Evolutionary conservation across 805 yeast genomes (phyloP).

Genomic region (Martiniozyma abietophila): DNA sequence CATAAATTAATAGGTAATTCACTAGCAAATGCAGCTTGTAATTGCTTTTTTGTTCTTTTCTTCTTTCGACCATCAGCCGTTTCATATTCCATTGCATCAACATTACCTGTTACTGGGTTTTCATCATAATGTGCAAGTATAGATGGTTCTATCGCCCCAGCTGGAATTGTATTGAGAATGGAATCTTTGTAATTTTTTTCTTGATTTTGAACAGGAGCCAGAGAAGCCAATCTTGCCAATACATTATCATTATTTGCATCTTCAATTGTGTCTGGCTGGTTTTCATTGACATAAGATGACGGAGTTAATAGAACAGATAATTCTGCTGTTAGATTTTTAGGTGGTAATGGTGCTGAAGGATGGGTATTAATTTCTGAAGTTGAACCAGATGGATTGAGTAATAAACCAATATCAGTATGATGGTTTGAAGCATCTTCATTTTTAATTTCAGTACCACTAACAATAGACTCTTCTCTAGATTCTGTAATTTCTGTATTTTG

Average conservation of each 20-base stretch:
- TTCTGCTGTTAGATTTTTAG: too few relatives aligned
- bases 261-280: too few relatives aligned
- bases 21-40: conserved; percentile 4
- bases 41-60: conserved; percentile 15
- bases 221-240: conserved; percentile 3
- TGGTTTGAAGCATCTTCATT: too few relatives aligned
- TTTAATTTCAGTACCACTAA: background rate
- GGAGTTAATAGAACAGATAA: too few relatives aligned
- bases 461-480: background rate
- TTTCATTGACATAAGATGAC: too few relatives aligned
- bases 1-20: conserved; percentile 17
- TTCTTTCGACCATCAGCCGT: conserved; percentile 9
- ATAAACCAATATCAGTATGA: too few relatives aligned
- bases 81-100: too few relatives aligned
- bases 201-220: background rate
- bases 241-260: conserved; percentile 1
- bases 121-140: conserved; percentile 4
- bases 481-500: background rate
- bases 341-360: too few relatives aligned
- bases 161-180: conserved; percentile 9
- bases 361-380: too few relatives aligned
- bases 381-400: too few relatives aligned
- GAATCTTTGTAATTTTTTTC: conserved; percentile 3
- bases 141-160: conserved; percentile 8
- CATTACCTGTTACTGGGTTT: conserved; percentile 1